These are phyloP conservation scores for Avena sativa DNA, from an alignment of 176 grass and related monocot species.

Conservation along the genomic window DNA sequence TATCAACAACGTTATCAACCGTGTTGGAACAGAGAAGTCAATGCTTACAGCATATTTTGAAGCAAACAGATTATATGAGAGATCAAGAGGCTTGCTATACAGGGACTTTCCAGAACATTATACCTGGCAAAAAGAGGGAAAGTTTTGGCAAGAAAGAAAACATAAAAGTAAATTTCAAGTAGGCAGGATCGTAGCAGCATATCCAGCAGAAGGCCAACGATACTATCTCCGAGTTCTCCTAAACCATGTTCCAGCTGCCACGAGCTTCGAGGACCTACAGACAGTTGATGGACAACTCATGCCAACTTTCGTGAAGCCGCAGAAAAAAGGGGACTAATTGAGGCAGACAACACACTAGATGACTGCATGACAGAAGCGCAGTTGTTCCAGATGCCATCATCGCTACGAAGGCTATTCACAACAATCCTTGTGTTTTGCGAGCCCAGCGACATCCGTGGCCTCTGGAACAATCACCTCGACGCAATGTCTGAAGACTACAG, in stretches of 20 bases:
- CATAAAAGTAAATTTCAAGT: background rate
- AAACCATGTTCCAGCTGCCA: background rate
- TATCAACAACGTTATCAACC: background rate
- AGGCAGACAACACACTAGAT: background rate
- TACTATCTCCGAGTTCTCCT: background rate
- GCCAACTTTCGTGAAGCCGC: background rate
- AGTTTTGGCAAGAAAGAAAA: background rate
- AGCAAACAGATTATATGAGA: too few relatives aligned
- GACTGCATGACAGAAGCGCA: background rate
- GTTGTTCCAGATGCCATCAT: background rate
- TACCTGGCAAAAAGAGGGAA: background rate
- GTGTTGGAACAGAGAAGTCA: too few relatives aligned
- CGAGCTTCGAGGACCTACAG: background rate
- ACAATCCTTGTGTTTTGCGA: too few relatives aligned
- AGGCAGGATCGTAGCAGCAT: background rate
- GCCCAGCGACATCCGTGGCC: background rate
- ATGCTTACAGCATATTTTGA: too few relatives aligned
- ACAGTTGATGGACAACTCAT: background rate
- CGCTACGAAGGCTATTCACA: background rate
- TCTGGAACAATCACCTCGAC: background rate
- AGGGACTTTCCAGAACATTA: conserved; percentile 19
- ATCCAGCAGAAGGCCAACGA: background rate
- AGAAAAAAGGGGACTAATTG: background rate
- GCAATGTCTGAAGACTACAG: background rate
- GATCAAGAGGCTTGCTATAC: background rate